Percentiles rank a stretch among this genome's conserved stretches.
phyloP scores from a whole-genome alignment of 176 grass and related monocot genomes.

The Oryza officinalis region DNA sequence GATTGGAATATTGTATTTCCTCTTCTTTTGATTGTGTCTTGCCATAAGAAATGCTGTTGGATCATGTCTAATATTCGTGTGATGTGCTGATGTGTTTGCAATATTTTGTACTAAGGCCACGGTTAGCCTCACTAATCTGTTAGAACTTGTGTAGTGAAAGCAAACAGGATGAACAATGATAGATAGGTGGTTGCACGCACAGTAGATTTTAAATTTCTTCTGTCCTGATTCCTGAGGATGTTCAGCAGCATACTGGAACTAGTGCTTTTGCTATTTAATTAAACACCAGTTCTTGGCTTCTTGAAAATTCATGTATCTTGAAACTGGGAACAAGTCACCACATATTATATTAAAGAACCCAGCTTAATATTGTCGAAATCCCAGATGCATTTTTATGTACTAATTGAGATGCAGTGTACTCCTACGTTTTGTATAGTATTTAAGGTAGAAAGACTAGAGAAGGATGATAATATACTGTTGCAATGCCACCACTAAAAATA shows the following conservation, averaged over 20 bases:
- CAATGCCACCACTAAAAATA: neutral
- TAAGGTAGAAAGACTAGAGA: neutral
- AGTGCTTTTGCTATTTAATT: neutral
- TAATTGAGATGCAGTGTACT: no score
- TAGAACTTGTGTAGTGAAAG: neutral
- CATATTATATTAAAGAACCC: neutral
- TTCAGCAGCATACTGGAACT: conserved; percentile 4
- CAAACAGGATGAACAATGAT: neutral
- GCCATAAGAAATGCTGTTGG: neutral
- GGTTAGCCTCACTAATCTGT: neutral
- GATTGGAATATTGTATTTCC: neutral
- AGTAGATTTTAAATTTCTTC: conserved; percentile 4
- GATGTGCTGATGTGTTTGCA: neutral
- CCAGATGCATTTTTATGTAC: neutral
- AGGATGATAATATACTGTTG: neutral
- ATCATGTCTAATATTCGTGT: neutral
- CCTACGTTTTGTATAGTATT: neutral
- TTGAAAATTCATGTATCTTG: neutral
- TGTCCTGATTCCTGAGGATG: neutral
- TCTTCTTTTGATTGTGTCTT: conserved; percentile 1
- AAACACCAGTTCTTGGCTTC: neutral
- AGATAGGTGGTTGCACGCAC: neutral
- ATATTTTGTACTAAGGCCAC: neutral
- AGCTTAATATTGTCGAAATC: neutral
- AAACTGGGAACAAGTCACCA: neutral